These are phyloP conservation scores for Daedalea quercina DNA, from an alignment of 768 basidiomycete species.

Conservation along the genomic window DNA sequence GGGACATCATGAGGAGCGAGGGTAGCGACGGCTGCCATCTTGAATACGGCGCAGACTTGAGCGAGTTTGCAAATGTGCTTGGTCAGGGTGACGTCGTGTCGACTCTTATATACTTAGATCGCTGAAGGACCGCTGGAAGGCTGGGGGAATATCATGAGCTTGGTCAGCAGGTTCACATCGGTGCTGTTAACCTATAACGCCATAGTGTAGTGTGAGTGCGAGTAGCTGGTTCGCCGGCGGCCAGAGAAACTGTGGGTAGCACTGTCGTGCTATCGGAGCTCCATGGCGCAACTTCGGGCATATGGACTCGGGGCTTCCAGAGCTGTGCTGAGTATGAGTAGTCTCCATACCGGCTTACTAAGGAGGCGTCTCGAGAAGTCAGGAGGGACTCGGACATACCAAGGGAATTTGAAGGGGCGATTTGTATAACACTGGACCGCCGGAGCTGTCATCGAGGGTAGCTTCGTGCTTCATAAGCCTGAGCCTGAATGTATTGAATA, in stretches of 20 bases:
- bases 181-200: not conserved
- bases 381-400: too few species aligned
- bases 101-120: not conserved
- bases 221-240: not conserved
- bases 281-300: not conserved
- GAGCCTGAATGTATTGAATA: too few species aligned
- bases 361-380: too few species aligned
- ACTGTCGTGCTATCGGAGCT: not conserved
- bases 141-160: too few species aligned
- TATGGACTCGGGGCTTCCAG: not conserved
- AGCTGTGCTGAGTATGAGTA: not conserved
- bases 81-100: not conserved
- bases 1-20: conserved; percentile 29
- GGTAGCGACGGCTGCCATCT: conserved; percentile 18
- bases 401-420: too few species aligned
- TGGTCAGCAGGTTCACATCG: not conserved
- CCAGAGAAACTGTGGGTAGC: not conserved
- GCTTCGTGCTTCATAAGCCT: too few species aligned
- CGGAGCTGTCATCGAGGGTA: too few species aligned
- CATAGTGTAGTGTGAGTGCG: not conserved
- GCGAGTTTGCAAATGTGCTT: not conserved
- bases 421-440: too few species aligned
- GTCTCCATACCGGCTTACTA: not conserved
- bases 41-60: not conserved
- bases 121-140: not conserved